A percentile compares a stretch with the other conserved stretches of the same genome.
Evolutionary conservation across 352 stramenopile genomes (phyloP).

Genomic region (Globisporangium abappressorium): DNA sequence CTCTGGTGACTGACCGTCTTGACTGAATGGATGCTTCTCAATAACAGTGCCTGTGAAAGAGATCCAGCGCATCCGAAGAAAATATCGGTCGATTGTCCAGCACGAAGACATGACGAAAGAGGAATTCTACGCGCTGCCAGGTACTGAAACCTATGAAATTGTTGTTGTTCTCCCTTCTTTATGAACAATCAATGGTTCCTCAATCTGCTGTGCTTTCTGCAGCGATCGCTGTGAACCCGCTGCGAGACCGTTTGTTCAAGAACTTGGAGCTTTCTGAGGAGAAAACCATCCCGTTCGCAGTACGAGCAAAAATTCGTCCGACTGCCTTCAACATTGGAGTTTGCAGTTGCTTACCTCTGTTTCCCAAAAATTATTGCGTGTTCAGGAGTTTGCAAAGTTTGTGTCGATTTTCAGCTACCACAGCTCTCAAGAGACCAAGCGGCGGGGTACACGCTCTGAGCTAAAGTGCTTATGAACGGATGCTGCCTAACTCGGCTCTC

Average conservation of each 20-base stretch:
- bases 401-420: constrained; percentile 58
- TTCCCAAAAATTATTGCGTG: not conserved
- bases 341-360: too few species aligned
- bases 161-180: not conserved
- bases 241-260: constrained; percentile 44
- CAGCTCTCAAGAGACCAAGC: constrained; percentile 45
- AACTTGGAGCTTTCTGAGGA: constrained; percentile 35
- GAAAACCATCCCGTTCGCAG: constrained; percentile 36
- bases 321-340: not conserved
- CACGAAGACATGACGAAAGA: constrained; percentile 53
- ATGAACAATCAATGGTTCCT: not conserved
- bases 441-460: constrained; percentile 29
- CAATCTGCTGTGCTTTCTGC: not conserved
- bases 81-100: constrained; percentile 31
- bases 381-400: constrained; percentile 57
- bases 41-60: constrained; percentile 42
- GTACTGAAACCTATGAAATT: constrained; percentile 5
- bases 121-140: constrained; percentile 48
- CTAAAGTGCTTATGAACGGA: not conserved
- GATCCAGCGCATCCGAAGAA: constrained; percentile 50
- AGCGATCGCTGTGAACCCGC: constrained; percentile 40
- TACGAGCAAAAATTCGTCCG: constrained; percentile 8
- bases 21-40: too few species aligned
- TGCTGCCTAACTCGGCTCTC: not conserved
- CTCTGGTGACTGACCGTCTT: too few species aligned